A percentile compares a stretch with the other conserved stretches of the same genome.
Evolutionary conservation across 768 basidiomycete genomes (phyloP).

Genomic region (Podaxis rugospora): DNA sequence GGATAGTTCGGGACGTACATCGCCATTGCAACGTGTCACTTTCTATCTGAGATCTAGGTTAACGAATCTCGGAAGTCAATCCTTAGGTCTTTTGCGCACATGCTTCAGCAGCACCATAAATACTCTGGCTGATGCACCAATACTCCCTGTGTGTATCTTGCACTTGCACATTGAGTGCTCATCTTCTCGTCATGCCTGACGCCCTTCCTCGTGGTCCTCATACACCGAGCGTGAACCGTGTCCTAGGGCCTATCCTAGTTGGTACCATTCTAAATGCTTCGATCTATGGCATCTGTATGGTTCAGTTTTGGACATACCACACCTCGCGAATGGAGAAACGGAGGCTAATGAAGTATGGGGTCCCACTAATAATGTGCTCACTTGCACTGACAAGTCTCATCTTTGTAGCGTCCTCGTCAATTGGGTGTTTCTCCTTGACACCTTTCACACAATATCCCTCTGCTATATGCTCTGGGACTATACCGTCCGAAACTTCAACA

Average conservation of each 20-base stretch:
- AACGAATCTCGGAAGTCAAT: not conserved
- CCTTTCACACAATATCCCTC: constrained; percentile 22
- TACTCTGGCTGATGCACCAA: not conserved
- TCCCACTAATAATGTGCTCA: too few species aligned
- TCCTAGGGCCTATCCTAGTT: constrained; percentile 22
- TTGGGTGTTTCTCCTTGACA: constrained; percentile 25
- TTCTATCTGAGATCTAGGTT: not conserved
- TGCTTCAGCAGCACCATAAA: not conserved
- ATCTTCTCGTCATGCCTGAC: not conserved
- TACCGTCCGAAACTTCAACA: constrained; percentile 20
- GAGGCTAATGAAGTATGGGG: not conserved
- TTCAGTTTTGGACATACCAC: constrained; percentile 20
- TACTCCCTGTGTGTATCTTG: not conserved
- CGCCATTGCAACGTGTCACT: not conserved
- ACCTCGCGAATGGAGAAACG: constrained; percentile 1
- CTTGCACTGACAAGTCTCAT: not conserved
- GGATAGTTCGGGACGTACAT: not conserved
- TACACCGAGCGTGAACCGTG: constrained; percentile 1
- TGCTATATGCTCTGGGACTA: constrained; percentile 26
- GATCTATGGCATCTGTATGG: constrained; percentile 21
- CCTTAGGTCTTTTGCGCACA: not conserved
- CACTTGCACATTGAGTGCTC: not conserved
- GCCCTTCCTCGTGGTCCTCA: not conserved
- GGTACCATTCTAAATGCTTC: constrained; percentile 18
- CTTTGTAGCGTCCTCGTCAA: constrained; percentile 18